Base-by-base conservation (phyloP, 306 rosid species). In the Cicer pinnatifidum region DNA sequence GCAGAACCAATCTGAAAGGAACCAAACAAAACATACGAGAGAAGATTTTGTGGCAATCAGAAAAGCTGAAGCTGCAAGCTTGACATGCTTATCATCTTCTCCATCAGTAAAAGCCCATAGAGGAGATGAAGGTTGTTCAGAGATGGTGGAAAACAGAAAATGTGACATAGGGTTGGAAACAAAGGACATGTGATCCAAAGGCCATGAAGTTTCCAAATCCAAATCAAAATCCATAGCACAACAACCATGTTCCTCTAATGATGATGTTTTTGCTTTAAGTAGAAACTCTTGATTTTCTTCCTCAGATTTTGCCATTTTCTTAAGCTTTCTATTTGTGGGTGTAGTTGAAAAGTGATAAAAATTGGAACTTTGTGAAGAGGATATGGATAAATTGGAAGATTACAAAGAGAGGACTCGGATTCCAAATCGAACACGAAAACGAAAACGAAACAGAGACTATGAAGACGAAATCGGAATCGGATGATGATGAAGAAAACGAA, bases 201-300 rank as follows among this genome's bases (percentile, higher is more conserved):
- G 88, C 97, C 98, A 94, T 9, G 88, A 74, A 47, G 45, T 67
- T 65, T 86, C 95, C 23, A 88, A 35, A 68, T 90, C 97, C 57
- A 92, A 78, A 78, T 91, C 97, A 69, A 88, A 88, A 69, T 94
- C 97, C 98, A 94, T 91, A 68, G 33, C 40, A 43, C 54, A 71
- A 1, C 12, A 71, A 1, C 12, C 76, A 45, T 20, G 78, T 50
- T 75, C 76, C 9, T 11, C 75, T 43, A 47, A 19, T 12, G 37
- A 50, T 6, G 75, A 50, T 6, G 75, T 41, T 77, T 72, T 74
- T 54, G 88, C 75, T 75, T 73, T 88, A 15, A 80, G 84, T 77
- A 70, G 56, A 69, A 71, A 72, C 35, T 83, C 57, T 16, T 80
- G 51, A 6, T 65, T 80, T 50, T 82, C 87, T 35, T 88, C 89